Base-by-base conservation (phyloP, 148 eudicot species). In the Hydrangea macrophylla region DNA sequence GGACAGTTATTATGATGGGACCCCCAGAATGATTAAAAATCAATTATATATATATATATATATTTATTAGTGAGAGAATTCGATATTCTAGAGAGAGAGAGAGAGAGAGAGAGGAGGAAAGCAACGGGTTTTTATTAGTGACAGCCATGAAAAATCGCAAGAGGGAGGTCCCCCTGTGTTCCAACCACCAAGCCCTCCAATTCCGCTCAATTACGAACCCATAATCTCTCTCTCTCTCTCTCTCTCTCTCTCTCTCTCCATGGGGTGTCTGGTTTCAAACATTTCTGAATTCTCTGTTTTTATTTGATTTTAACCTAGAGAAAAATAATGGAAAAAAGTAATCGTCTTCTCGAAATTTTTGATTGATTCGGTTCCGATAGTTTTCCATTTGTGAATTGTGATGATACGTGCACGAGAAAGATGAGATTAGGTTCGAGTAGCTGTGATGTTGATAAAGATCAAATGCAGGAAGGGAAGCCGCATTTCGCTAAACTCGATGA, bases 401-500 rank as follows among this genome's bases (percentile, higher is more conserved):
- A n/a, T n/a, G n/a, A 5, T 18, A 3, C 2, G 15, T 59, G 5
- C n/a, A 27, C 9, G 18, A 59, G 36, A n/a, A 31, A 2, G 22
- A 28, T 28, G 20, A 50, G 36, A 22, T 28, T 2, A 32, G 12
- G 18, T 51, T 23, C n/a, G 18, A 9, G 24, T 69, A 40, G 18
- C 26, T 62, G 25, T 26, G 40, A 9, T 62, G 50, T 45, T 37
- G 18, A 3, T 58, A 23, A 37, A 54, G 26, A 45, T 58, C 40
- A 48, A 68, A 71, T 71, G 75, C 79, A 78, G 75, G 79, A 74
- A 65, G 70, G 55, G 57, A 77, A 65, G 44, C 78, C 82, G 84
- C 69, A 70, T 68, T 76, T 85, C 64, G 56, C 82, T 53, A 85
- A 80, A 73, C 85, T 88, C 37, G 94, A 88, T 68, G 94, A 88